Conservation (phyloP, 345 rosid genomes). For the Durio zibethinus region DNA sequence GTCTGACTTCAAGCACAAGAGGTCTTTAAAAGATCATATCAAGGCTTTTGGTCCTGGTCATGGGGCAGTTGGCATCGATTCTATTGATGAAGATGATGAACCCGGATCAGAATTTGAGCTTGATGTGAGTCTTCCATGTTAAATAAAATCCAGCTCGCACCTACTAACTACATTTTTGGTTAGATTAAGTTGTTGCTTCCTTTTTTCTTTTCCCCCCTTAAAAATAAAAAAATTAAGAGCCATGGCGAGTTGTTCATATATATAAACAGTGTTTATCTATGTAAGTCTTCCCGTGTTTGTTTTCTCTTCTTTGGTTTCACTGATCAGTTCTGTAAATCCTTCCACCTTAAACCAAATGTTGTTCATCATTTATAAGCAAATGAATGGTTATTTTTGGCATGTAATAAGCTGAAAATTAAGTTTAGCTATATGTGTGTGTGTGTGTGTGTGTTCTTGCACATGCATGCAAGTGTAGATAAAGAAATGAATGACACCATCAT, state of each 20-base stretch:
- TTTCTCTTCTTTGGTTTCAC: background rate
- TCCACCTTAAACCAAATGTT: background rate
- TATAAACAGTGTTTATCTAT: no score
- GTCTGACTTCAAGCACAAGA: conserved; percentile 76
- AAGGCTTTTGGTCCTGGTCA: conserved; percentile 76
- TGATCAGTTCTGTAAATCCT: background rate
- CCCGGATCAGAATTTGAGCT: conserved; percentile 53
- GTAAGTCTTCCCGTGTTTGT: background rate
- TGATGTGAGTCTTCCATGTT: conserved; percentile 18
- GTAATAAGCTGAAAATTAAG: background rate
- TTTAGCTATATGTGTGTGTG: no score
- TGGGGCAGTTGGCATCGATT: conserved; percentile 41
- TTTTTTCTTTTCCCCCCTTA: no score
- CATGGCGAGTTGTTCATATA: no score
- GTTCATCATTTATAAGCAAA: no score
- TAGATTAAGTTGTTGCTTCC: background rate
- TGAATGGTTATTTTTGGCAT: background rate
- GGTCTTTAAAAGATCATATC: conserved; percentile 72
- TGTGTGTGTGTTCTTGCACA: no score
- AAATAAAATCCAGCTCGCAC: background rate
- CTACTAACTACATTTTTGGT: background rate
- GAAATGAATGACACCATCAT: no score
- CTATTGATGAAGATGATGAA: conserved; percentile 54
- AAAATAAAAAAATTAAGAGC: background rate
- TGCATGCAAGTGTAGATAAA: no score